phyloP scores from a whole-genome alignment of 192 early-diverging fungal genomes.

The Nowakowskiella sp. region DNA sequence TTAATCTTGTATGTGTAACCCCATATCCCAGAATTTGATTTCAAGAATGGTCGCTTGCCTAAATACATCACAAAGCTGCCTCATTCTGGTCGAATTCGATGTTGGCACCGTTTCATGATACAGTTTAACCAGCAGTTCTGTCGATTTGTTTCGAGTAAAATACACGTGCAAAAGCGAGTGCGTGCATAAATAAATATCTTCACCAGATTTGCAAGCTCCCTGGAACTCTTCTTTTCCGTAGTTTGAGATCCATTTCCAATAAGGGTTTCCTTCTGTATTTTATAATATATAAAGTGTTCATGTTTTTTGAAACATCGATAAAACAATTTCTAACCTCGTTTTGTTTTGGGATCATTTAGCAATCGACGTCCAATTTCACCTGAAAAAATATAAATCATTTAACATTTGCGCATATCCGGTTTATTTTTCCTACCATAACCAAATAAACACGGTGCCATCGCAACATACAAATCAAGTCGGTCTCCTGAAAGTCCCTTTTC shows the following conservation, averaged over 20 bases:
- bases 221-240: slow-evolving; percentile 66
- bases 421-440: too few species aligned
- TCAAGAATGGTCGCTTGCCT: slow-evolving; percentile 63
- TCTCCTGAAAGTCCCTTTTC: slow-evolving; percentile 63
- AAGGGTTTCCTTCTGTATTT: slow-evolving; percentile 60
- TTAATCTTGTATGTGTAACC: too few species aligned
- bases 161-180: too few species aligned
- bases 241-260: slow-evolving; percentile 72
- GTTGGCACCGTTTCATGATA: slow-evolving; percentile 44
- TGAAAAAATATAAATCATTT: too few species aligned
- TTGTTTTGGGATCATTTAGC: slow-evolving; percentile 56
- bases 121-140: slow-evolving; percentile 47
- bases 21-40: slow-evolving; percentile 65
- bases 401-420: too few species aligned
- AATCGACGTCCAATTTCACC: slow-evolving; percentile 59
- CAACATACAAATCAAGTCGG: slow-evolving; percentile 64
- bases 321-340: slow-evolving; percentile 23
- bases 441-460: slow-evolving; percentile 75
- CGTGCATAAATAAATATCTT: slow-evolving; percentile 21
- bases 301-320: slow-evolving; percentile 1
- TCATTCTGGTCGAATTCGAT: slow-evolving; percentile 37
- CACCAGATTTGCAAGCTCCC: slow-evolving; percentile 46
- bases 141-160: not conserved
- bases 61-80: slow-evolving; percentile 58
- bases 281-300: slow-evolving; percentile 4